Evolutionary conservation across 768 basidiomycete genomes (phyloP).

Genomic region (Suillus fuscotomentosus): DNA sequence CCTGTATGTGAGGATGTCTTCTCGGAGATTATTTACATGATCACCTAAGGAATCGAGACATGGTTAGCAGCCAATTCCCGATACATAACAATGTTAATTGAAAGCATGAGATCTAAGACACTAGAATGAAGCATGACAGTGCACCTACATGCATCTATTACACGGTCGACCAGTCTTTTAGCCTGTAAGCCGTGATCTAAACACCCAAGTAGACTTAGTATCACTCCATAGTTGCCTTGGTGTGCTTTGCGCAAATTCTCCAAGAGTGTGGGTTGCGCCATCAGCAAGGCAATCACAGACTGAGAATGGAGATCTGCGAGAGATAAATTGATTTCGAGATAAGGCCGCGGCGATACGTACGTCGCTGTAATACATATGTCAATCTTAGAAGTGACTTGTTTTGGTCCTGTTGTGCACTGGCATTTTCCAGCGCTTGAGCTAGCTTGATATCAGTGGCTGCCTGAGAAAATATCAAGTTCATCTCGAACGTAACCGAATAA

Average conservation of each 20-base stretch:
- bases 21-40: conserved; percentile 88
- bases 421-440: conserved; percentile 67
- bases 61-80: conserved; percentile 8
- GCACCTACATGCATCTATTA: conserved; percentile 70
- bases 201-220: conserved; percentile 90
- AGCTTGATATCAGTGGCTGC: conserved; percentile 58
- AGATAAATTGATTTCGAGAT: not conserved
- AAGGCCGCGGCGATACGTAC: conserved; percentile 36
- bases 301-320: conserved; percentile 66
- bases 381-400: conserved; percentile 73
- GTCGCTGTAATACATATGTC: conserved; percentile 79
- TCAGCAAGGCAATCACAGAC: conserved; percentile 81
- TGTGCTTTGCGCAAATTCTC: conserved; percentile 89
- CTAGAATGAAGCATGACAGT: not conserved
- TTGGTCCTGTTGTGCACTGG: conserved; percentile 75
- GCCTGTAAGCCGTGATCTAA: conserved; percentile 81
- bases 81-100: not conserved
- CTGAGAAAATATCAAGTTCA: conserved; percentile 21
- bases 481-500: not conserved
- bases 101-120: not conserved
- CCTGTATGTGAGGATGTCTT: conserved; percentile 81
- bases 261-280: conserved; percentile 74
- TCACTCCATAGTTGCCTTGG: conserved; percentile 88
- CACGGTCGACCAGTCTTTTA: conserved; percentile 88
- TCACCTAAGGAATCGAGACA: conserved; percentile 54